Evolutionary conservation across 2,329 filamentous ascomycete species (phyloP), one percentile per base, ranked within the genome.

Genomic region (Trichoderma arundinaceum): DNA sequence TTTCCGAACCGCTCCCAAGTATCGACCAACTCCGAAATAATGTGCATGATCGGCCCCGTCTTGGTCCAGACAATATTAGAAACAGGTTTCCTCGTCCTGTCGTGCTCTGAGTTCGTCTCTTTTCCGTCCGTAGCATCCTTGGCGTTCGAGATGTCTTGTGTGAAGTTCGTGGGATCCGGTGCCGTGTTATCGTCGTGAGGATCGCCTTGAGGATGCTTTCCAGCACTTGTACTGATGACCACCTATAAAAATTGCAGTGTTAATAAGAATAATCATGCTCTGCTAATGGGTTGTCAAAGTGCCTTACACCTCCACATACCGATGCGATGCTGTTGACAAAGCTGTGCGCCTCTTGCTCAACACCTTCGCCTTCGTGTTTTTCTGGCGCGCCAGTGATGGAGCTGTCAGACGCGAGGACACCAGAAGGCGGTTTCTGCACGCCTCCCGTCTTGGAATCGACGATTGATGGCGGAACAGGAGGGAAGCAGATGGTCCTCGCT

Each of bases 361-460:
- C 90, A 0, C 91, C 91, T 74, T 95, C 92, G 32, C 92, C 92
- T 74, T 92, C 90, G 77, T 92, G 86, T 69, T 92, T 92, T 74
- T 96, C 91, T 0, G 92, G 90, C 0, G 92, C 92, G 1, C 92
- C 92, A 0, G 92, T 96, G 0, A 90, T 84, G 65, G 90, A 92
- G 67, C 92, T 90, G 33, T 89, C 85, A 19, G 90, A 92, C 0
- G 90, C 92, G 0, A 95, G 78, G 0, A 92, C 87, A 1, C 92
- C 92, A 2, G 92, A 85, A 58, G 87, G 86, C 0, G 92, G 92
- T 71, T 90, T 94, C 75, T 95, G 88, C 0, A 94, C 81, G 7
- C 90, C 90, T 7, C 92, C 92, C 0, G 89, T 90, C 66, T 83
- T 86, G 39, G 82, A 80, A 68, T 89, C 84, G 49, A 95, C 90